Evolutionary conservation across 2,329 filamentous ascomycete species (phyloP).

Genomic region (Aureobasidium sp.): DNA sequence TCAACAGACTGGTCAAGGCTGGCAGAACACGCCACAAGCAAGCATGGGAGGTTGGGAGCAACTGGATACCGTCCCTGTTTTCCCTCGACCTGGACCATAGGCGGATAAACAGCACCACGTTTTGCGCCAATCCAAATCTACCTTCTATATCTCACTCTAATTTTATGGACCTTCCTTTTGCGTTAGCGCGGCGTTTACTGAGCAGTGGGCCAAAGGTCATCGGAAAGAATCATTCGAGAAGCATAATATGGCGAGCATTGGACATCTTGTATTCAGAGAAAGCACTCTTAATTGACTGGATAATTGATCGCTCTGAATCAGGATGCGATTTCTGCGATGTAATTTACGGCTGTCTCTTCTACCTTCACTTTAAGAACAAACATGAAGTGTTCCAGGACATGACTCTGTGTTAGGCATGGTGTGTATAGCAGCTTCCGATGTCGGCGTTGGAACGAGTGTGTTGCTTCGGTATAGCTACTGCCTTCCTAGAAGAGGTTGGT

Average conservation of each 20-base stretch:
- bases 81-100: conserved; percentile 62
- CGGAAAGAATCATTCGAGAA: background rate
- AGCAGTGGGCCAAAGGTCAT: background rate
- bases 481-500: background rate
- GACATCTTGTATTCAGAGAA: background rate
- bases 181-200: conserved; percentile 11
- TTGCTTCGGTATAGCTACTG: background rate
- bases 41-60: conserved; percentile 75
- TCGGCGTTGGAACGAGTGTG: background rate
- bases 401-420: background rate
- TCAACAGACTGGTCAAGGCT: conserved; percentile 77
- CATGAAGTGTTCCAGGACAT: no score
- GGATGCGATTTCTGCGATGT: no score
- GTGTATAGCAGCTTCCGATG: background rate
- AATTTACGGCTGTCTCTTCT: background rate
- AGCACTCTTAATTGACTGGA: background rate
- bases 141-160: background rate
- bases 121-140: background rate
- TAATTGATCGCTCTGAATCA: background rate
- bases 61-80: conserved; percentile 71
- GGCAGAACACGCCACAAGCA: conserved; percentile 66
- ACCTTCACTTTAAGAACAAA: background rate
- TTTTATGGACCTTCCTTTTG: background rate
- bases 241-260: background rate
- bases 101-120: background rate